Evolutionary conservation across 352 stramenopile species (phyloP).

Genomic region (Peronosclerospora sorghi): DNA sequence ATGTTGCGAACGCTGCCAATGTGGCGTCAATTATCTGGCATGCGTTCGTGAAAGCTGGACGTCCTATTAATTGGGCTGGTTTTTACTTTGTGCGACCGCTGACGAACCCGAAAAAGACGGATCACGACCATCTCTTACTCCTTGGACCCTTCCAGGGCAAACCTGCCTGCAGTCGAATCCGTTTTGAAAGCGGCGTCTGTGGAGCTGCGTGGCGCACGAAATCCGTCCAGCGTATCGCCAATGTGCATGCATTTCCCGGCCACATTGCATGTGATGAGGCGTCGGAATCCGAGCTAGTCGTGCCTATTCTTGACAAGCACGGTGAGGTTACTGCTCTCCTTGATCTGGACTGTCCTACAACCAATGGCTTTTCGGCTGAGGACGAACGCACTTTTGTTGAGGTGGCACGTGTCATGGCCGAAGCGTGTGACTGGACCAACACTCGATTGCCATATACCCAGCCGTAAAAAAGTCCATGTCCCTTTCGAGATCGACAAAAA

Average conservation of each 20-base stretch:
- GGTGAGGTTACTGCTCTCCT: conserved; percentile 66
- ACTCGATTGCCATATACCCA: conserved; percentile 41
- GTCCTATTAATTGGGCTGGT: conserved; percentile 69
- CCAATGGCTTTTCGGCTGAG: conserved; percentile 57
- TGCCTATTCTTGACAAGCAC: conserved; percentile 50
- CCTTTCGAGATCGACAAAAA: too few relatives aligned
- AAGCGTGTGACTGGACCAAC: conserved; percentile 60
- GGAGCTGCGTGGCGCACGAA: conserved; percentile 54
- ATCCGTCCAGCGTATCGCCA: conserved; percentile 53
- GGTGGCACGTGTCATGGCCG: conserved; percentile 41
- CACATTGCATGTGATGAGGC: conserved; percentile 78
- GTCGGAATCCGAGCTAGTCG: conserved; percentile 73
- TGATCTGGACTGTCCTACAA: conserved; percentile 65
- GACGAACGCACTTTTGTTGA: conserved; percentile 58
- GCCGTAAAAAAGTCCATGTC: conserved; percentile 20
- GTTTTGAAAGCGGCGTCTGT: conserved; percentile 63
- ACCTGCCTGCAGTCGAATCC: conserved; percentile 69
- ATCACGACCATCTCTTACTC: conserved; percentile 53
- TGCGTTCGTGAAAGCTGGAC: conserved; percentile 47
- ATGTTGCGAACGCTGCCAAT: conserved; percentile 71
- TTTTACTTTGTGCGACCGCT: conserved; percentile 75
- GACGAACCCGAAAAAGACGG: conserved; percentile 36
- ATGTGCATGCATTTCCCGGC: conserved; percentile 65
- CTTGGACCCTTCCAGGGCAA: conserved; percentile 77
- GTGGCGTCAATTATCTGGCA: conserved; percentile 76